A percentile compares a stretch with the other conserved stretches of the same genome.
Evolutionary conservation across 1,284 basidiomycete genomes (phyloP).

Genomic region (Polyporus tsugae): DNA sequence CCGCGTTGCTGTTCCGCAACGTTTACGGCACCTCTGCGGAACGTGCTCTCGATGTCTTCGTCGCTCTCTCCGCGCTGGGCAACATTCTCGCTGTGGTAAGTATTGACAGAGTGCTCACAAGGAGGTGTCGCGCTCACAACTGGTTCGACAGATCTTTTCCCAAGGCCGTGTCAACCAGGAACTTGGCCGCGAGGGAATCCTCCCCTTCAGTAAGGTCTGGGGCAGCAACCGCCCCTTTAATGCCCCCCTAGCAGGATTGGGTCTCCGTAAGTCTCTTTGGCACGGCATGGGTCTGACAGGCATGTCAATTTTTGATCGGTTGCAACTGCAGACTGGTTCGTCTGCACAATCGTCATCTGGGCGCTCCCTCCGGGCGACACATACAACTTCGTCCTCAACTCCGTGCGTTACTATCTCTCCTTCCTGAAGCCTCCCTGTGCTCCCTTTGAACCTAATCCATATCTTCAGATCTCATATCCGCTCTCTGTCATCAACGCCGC

Average conservation of each 20-base stretch:
- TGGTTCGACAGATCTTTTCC: constrained; percentile 50
- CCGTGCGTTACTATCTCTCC: background rate
- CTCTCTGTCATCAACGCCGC: constrained; percentile 55
- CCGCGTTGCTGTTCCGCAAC: constrained; percentile 75
- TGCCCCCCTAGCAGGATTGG: constrained; percentile 64
- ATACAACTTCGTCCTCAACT: constrained; percentile 25
- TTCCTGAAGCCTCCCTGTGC: constrained; percentile 44
- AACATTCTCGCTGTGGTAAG: constrained; percentile 57
- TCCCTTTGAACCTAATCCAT: background rate
- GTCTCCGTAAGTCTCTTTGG: constrained; percentile 40
- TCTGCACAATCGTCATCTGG: constrained; percentile 57
- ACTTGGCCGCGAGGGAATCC: constrained; percentile 68
- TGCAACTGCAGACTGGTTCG: constrained; percentile 48
- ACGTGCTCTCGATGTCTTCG: constrained; percentile 66
- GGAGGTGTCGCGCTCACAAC: background rate
- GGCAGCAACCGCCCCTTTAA: constrained; percentile 70
- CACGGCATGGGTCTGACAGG: background rate
- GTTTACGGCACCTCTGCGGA: constrained; percentile 67
- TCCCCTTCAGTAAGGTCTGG: constrained; percentile 66
- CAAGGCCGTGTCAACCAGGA: constrained; percentile 77
- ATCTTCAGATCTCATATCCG: constrained; percentile 57
- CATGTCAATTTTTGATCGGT: background rate
- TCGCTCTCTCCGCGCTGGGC: constrained; percentile 67
- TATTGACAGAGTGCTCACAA: background rate
- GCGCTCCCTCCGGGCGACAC: constrained; percentile 58